Evolutionary conservation across 1,139 yeast species (phyloP).

Genomic region (Magnusiomyces suaveolens): DNA sequence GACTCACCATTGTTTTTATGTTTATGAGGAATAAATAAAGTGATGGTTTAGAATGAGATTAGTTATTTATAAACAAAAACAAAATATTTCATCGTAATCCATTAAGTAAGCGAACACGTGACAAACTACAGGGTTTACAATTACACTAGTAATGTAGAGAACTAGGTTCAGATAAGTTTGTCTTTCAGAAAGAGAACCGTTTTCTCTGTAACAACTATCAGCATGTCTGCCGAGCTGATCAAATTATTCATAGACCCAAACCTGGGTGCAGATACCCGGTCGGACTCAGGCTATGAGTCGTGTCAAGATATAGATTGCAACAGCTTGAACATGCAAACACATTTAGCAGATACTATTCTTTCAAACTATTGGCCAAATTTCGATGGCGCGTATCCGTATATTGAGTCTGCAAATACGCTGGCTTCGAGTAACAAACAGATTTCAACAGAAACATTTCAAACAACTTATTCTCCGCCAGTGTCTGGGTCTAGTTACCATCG

Average conservation of each 20-base stretch:
- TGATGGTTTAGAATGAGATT: not conserved
- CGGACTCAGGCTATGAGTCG: not conserved
- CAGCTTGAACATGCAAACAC: not conserved
- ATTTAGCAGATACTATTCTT: not conserved
- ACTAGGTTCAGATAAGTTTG: not conserved
- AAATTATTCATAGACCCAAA: not conserved
- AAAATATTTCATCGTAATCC: no score
- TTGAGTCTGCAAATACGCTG: no score
- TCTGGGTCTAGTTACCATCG: no score
- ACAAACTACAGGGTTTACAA: not conserved
- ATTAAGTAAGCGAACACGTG: no score
- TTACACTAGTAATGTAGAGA: not conserved
- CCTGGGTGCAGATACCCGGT: not conserved
- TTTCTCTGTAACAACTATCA: not conserved
- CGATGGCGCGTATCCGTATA: not conserved
- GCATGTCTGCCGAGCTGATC: not conserved
- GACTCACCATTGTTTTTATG: constrained; percentile 6
- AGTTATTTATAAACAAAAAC: not conserved
- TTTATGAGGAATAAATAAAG: not conserved
- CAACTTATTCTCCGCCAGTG: no score
- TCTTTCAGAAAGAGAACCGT: not conserved
- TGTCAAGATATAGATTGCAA: not conserved
- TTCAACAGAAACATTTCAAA: no score
- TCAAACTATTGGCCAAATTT: constrained; percentile 2
- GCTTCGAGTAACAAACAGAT: no score